A percentile compares a stretch with the other conserved stretches of the same genome.
These are phyloP conservation scores for Coffea humblotiana DNA, from an alignment of 305 asterid genomes.

Conservation along the genomic window DNA sequence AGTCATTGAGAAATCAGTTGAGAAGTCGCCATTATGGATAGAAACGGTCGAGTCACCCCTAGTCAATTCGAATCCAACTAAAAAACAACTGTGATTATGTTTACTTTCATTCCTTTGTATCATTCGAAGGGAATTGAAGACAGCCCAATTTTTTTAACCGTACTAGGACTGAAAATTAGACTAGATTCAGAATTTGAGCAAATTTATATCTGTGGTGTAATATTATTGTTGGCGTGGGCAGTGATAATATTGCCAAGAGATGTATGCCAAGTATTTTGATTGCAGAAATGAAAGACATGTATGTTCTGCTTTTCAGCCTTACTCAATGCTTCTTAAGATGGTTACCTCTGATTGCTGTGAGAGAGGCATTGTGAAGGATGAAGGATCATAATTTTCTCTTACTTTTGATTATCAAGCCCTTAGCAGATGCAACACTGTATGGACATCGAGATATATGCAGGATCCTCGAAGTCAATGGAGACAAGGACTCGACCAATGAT, in stretches of 20 bases:
- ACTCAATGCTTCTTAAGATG: too few relatives aligned
- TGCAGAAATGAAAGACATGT: neutral
- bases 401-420: conserved; percentile 38
- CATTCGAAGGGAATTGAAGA: too few relatives aligned
- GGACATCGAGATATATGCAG: conserved; percentile 66
- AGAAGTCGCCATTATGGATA: too few relatives aligned
- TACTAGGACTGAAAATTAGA: too few relatives aligned
- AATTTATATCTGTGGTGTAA: neutral
- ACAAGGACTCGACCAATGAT: conserved; percentile 46
- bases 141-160: too few relatives aligned
- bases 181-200: too few relatives aligned
- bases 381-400: conserved; percentile 4
- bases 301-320: neutral
- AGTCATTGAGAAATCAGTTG: too few relatives aligned
- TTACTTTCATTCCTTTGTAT: too few relatives aligned
- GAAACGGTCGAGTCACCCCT: too few relatives aligned
- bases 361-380: neutral
- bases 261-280: neutral
- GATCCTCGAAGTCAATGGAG: conserved; percentile 66
- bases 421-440: conserved; percentile 56
- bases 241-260: neutral
- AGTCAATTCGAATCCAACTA: too few relatives aligned
- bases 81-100: neutral
- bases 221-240: too few relatives aligned
- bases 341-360: neutral